phyloP scores from a whole-genome alignment of 495 filamentous ascomycete species.

The Achaetomiella virescens region DNA sequence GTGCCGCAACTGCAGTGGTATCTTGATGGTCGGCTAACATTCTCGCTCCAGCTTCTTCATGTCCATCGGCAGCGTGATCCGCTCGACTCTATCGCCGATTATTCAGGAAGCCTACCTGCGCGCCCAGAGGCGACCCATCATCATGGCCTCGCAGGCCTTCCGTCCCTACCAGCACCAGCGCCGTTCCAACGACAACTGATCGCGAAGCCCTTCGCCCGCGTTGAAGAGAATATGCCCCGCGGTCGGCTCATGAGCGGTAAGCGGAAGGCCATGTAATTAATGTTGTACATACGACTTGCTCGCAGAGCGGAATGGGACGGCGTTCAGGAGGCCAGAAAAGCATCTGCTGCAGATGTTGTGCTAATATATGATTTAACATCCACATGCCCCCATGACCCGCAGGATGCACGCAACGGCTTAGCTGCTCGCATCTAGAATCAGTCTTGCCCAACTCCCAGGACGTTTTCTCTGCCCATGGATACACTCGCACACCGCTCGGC shows the following conservation, averaged over 20 bases:
- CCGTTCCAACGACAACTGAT: conserved; percentile 16
- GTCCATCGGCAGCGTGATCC: conserved; percentile 94
- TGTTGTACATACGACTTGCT: conserved; percentile 21
- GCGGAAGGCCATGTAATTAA: conserved; percentile 18
- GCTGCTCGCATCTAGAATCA: background rate
- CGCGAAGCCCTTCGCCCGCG: background rate
- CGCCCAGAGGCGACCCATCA: conserved; percentile 54
- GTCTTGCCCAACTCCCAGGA: background rate
- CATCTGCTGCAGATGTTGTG: conserved; percentile 2
- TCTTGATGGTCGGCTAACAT: background rate
- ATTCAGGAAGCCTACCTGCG: conserved; percentile 55
- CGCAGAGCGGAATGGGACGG: conserved; percentile 15
- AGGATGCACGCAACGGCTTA: background rate
- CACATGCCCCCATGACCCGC: background rate
- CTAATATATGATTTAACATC: conserved; percentile 8
- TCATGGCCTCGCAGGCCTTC: conserved; percentile 52
- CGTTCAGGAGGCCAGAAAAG: conserved; percentile 13
- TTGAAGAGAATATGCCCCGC: background rate
- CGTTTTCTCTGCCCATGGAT: background rate
- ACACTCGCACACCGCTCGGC: background rate
- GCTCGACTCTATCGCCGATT: conserved; percentile 64
- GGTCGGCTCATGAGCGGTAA: background rate
- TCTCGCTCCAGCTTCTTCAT: conserved; percentile 79
- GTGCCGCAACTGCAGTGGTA: background rate
- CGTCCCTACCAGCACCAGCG: conserved; percentile 16